Conservation (phyloP, 108 stramenopile genomes). For the Poteriospumella lacustris region DNA sequence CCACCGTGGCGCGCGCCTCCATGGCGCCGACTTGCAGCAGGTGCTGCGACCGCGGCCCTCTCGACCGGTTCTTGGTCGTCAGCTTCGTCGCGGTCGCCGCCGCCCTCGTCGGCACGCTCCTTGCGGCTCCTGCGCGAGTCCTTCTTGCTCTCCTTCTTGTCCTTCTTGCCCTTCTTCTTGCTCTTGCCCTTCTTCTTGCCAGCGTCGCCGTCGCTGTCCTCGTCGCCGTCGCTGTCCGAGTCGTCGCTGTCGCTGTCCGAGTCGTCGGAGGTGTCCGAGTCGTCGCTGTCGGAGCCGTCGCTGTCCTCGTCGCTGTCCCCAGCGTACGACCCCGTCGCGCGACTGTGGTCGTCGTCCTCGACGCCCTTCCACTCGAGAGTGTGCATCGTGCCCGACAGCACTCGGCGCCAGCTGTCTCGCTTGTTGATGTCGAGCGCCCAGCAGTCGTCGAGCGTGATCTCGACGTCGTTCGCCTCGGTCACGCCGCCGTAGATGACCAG, state of each 20-base stretch:
- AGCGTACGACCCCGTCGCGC: not conserved
- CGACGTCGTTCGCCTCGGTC: slow-evolving; percentile 1
- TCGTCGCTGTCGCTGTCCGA: not conserved
- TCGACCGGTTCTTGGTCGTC: no score
- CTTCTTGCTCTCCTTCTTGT: not conserved
- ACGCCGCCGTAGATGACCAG: slow-evolving; percentile 10
- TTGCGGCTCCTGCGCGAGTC: not conserved
- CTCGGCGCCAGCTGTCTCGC: not conserved
- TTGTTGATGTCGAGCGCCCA: slow-evolving; percentile 25
- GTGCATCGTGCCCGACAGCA: slow-evolving; percentile 12
- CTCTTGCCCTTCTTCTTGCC: not conserved
- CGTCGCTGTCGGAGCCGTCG: not conserved
- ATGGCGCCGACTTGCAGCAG: no score
- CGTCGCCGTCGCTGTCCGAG: not conserved
- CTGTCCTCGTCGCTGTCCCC: not conserved
- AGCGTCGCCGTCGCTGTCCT: not conserved
- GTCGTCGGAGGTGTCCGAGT: not conserved
- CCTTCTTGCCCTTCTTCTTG: not conserved
- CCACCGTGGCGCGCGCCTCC: not conserved
- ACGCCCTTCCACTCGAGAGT: slow-evolving; percentile 4
- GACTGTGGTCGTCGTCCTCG: slow-evolving; percentile 1
- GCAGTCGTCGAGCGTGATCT: slow-evolving; percentile 27
- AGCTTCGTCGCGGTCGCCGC: no score
- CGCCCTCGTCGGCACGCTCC: not conserved
- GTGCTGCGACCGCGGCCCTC: no score